phyloP scores from a whole-genome alignment of 768 basidiomycete genomes.

The Leccinum uliginosum region DNA sequence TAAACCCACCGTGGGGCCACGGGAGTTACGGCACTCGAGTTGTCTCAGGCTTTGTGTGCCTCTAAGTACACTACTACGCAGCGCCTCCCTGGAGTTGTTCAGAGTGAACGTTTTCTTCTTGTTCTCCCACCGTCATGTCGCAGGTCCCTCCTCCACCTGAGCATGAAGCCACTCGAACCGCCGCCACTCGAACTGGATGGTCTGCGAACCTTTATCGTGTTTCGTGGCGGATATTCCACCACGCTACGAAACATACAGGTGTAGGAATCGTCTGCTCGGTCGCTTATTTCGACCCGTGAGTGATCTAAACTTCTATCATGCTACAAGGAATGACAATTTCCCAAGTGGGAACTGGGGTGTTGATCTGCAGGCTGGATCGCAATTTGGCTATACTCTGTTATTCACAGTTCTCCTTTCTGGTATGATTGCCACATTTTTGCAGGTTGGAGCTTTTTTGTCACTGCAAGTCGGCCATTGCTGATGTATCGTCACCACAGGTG shows the following conservation, averaged over 20 bases:
- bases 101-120: background rate
- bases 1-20: too few relatives aligned
- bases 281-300: slow-evolving; percentile 86
- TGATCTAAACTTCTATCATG: slow-evolving; percentile 6
- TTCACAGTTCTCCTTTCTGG: slow-evolving; percentile 84
- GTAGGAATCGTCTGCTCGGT: slow-evolving; percentile 86
- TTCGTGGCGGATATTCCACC: slow-evolving; percentile 38
- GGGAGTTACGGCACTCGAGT: too few relatives aligned
- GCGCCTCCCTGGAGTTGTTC: background rate
- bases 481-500: slow-evolving; percentile 39
- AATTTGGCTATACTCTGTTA: slow-evolving; percentile 81
- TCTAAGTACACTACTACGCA: too few relatives aligned
- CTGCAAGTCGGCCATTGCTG: background rate
- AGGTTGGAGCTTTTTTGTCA: slow-evolving; percentile 37
- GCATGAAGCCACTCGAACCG: slow-evolving; percentile 1
- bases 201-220: slow-evolving; percentile 16
- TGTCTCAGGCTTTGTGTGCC: background rate
- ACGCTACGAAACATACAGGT: slow-evolving; percentile 65
- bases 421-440: slow-evolving; percentile 76
- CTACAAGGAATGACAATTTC: background rate
- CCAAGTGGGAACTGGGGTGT: slow-evolving; percentile 84
- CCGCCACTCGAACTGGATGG: slow-evolving; percentile 12
- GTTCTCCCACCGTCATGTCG: slow-evolving; percentile 14
- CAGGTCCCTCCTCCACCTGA: background rate
- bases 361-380: slow-evolving; percentile 81